Evolutionary conservation across 1,139 yeast species (phyloP).

Genomic region (Candida neerlandica): DNA sequence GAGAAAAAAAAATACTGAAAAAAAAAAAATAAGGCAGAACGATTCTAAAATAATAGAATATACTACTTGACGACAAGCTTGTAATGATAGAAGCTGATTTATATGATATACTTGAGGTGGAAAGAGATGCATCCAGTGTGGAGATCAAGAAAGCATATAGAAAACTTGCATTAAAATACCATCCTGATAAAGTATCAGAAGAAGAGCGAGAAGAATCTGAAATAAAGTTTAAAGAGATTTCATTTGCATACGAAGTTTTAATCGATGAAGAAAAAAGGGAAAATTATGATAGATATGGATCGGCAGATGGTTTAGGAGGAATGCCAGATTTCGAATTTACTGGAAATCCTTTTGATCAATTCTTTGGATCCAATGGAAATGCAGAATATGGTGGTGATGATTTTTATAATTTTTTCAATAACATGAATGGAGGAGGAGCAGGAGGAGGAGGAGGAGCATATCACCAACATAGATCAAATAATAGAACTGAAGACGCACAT

Average conservation of each 20-base stretch:
- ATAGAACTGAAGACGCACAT: constrained; percentile 64
- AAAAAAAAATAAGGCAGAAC: background rate
- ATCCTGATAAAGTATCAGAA: constrained; percentile 80
- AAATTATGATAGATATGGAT: constrained; percentile 61
- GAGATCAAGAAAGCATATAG: constrained; percentile 82
- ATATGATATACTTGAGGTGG: constrained; percentile 72
- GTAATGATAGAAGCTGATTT: constrained; percentile 32
- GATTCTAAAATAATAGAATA: no score
- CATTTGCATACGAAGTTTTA: constrained; percentile 76
- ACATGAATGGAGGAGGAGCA: constrained; percentile 36
- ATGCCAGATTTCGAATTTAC: constrained; percentile 22
- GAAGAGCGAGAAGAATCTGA: constrained; percentile 70
- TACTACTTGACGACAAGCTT: no score
- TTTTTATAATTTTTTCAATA: constrained; percentile 69
- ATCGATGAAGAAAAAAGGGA: constrained; percentile 62
- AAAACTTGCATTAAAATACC: constrained; percentile 69
- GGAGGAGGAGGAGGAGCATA: constrained; percentile 10
- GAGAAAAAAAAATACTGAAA: background rate
- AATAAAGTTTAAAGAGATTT: constrained; percentile 69
- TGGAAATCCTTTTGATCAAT: constrained; percentile 47
- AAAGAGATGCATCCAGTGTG: constrained; percentile 56
- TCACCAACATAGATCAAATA: background rate
- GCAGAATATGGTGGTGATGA: constrained; percentile 61
- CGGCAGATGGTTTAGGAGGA: constrained; percentile 24
- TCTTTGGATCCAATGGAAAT: constrained; percentile 30